phyloP scores from a whole-genome alignment of 2,329 filamentous ascomycete species.

The Cercospora sp. region DNA sequence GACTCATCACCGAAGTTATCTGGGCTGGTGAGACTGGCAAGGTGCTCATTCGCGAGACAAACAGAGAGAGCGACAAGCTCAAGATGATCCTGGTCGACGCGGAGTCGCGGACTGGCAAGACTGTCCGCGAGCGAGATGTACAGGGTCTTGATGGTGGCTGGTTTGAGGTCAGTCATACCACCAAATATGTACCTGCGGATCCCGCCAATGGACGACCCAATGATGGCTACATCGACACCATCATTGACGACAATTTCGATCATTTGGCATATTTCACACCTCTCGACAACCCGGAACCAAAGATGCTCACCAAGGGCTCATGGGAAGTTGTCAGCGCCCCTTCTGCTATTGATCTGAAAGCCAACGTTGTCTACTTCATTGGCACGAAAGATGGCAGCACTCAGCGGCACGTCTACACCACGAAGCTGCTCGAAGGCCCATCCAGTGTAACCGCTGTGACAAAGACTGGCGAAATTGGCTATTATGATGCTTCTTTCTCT shows the following conservation, averaged over 20 bases:
- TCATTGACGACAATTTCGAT: constrained; percentile 83
- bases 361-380: constrained; percentile 88
- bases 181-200: constrained; percentile 82
- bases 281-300: constrained; percentile 75
- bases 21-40: constrained; percentile 77
- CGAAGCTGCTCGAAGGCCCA: constrained; percentile 73
- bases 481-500: constrained; percentile 83
- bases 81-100: constrained; percentile 86
- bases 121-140: constrained; percentile 77
- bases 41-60: constrained; percentile 86
- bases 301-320: constrained; percentile 80
- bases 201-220: constrained; percentile 65
- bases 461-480: constrained; percentile 70
- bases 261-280: constrained; percentile 93
- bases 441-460: constrained; percentile 68
- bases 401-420: constrained; percentile 88
- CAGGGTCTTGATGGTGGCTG: constrained; percentile 88
- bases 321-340: constrained; percentile 92
- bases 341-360: constrained; percentile 77
- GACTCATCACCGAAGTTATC: constrained; percentile 87
- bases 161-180: constrained; percentile 91
- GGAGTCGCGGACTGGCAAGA: constrained; percentile 67
- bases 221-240: constrained; percentile 90
- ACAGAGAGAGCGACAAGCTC: constrained; percentile 88
- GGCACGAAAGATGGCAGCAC: constrained; percentile 84